Conservation (phyloP, 192 early-diverging fungal species). For the Glomus cerebriforme region DNA sequence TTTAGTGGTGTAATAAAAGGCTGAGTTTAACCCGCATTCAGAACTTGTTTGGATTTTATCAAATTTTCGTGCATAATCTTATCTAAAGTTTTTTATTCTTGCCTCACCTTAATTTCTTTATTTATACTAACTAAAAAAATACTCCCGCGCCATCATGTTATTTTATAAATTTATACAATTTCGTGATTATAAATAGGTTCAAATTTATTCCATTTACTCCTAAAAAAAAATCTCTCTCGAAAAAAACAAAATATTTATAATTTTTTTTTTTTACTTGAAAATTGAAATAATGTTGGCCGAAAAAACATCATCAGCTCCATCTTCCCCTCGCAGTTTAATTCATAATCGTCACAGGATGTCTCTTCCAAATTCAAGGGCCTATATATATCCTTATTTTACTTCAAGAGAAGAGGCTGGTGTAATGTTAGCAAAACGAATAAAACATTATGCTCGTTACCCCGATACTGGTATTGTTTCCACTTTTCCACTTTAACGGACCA, state of each 20-base stretch:
- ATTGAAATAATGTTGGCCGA: background rate
- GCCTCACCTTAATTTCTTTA: background rate
- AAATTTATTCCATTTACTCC: background rate
- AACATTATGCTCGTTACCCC: background rate
- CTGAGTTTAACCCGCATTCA: too few species aligned
- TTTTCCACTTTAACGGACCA: background rate
- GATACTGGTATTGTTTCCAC: slow-evolving; percentile 1
- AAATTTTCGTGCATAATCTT: background rate
- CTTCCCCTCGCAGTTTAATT: background rate
- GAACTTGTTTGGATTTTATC: too few species aligned
- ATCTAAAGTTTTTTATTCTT: background rate
- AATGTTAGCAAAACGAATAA: background rate
- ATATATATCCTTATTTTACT: background rate
- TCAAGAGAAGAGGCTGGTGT: slow-evolving; percentile 14
- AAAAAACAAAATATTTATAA: too few species aligned
- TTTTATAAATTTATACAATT: background rate
- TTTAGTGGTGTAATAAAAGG: too few species aligned
- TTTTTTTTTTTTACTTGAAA: background rate
- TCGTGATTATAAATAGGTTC: background rate
- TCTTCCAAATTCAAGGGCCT: background rate
- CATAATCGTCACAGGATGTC: background rate
- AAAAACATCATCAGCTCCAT: background rate
- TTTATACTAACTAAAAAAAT: background rate
- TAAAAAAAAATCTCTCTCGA: too few species aligned
- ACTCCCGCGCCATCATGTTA: background rate